phyloP scores from a whole-genome alignment of 1,284 basidiomycete genomes.

The Coniophora puteana region DNA sequence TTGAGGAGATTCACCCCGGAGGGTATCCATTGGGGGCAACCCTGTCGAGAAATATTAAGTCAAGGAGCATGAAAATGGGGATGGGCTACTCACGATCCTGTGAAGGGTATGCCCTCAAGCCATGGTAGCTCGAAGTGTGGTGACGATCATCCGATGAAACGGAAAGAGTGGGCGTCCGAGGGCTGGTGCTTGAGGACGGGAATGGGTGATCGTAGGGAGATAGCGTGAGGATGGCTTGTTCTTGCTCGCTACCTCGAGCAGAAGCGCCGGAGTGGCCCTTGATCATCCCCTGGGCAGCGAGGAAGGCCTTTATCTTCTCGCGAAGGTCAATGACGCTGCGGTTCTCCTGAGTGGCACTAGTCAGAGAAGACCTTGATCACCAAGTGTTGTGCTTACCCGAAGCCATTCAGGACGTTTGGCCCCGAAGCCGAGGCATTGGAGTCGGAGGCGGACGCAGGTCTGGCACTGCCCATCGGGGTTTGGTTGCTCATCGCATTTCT shows the following conservation, averaged over 20 bases:
- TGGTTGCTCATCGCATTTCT: slow-evolving; percentile 82
- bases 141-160: slow-evolving; percentile 39
- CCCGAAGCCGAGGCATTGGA: slow-evolving; percentile 85
- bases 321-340: slow-evolving; percentile 62
- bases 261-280: slow-evolving; percentile 75
- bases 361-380: slow-evolving; percentile 16
- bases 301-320: slow-evolving; percentile 73
- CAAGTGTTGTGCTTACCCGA: slow-evolving; percentile 52
- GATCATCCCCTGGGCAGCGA: slow-evolving; percentile 80
- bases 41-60: slow-evolving; percentile 15
- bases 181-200: slow-evolving; percentile 45
- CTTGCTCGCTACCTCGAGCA: slow-evolving; percentile 50
- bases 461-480: slow-evolving; percentile 60
- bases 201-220: slow-evolving; percentile 44
- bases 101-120: slow-evolving; percentile 34
- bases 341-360: slow-evolving; percentile 46
- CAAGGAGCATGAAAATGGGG: slow-evolving; percentile 4
- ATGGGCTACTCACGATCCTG: slow-evolving; percentile 26
- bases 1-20: slow-evolving; percentile 33
- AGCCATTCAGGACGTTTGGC: slow-evolving; percentile 83
- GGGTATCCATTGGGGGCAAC: slow-evolving; percentile 32
- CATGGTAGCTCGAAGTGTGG: slow-evolving; percentile 35
- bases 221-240: slow-evolving; percentile 52
- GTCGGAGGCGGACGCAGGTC: slow-evolving; percentile 71
- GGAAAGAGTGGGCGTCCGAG: slow-evolving; percentile 50